phyloP scores from a whole-genome alignment of 768 basidiomycete genomes.

The Amanita inopinata region DNA sequence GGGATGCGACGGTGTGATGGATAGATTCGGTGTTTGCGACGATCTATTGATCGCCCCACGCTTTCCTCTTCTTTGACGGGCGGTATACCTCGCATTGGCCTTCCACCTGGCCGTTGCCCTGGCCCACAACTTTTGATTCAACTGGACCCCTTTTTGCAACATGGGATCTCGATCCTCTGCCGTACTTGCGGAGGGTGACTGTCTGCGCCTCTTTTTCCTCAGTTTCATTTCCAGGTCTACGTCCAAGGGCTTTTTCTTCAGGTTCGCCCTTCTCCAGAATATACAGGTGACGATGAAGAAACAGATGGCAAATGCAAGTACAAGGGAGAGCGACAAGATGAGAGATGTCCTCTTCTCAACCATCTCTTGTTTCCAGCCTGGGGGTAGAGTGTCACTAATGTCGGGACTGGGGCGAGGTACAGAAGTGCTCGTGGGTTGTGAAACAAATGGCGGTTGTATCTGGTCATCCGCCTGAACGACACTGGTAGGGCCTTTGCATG shows the following conservation, averaged over 20 bases:
- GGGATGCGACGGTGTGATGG: slow-evolving; percentile 5
- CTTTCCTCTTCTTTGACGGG: slow-evolving; percentile 46
- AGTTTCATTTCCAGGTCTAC: slow-evolving; percentile 45
- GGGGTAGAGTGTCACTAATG: slow-evolving; percentile 35
- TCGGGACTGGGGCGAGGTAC: slow-evolving; percentile 14
- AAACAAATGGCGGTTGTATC: slow-evolving; percentile 16
- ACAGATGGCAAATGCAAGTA: slow-evolving; percentile 52
- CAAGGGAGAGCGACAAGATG: slow-evolving; percentile 50
- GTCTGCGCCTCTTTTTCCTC: slow-evolving; percentile 20
- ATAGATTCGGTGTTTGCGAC: slow-evolving; percentile 21
- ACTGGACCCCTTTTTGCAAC: slow-evolving; percentile 35
- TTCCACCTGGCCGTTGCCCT: slow-evolving; percentile 63
- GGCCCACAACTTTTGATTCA: slow-evolving; percentile 53
- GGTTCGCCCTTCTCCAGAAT: slow-evolving; percentile 44
- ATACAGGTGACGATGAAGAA: slow-evolving; percentile 52
- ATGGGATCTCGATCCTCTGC: slow-evolving; percentile 21
- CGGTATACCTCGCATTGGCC: slow-evolving; percentile 48
- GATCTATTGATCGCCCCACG: slow-evolving; percentile 18
- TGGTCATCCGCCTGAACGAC: slow-evolving; percentile 24
- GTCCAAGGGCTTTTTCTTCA: slow-evolving; percentile 18
- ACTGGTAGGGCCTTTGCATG: slow-evolving; percentile 19
- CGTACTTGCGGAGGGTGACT: slow-evolving; percentile 2
- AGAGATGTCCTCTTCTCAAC: slow-evolving; percentile 29
- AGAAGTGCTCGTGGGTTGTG: slow-evolving; percentile 13
- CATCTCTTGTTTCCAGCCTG: slow-evolving; percentile 35